Evolutionary conservation across 108 stramenopile genomes (phyloP), one percentile per base, ranked within the genome.

Genomic region (Aureococcus anophagefferens): DNA sequence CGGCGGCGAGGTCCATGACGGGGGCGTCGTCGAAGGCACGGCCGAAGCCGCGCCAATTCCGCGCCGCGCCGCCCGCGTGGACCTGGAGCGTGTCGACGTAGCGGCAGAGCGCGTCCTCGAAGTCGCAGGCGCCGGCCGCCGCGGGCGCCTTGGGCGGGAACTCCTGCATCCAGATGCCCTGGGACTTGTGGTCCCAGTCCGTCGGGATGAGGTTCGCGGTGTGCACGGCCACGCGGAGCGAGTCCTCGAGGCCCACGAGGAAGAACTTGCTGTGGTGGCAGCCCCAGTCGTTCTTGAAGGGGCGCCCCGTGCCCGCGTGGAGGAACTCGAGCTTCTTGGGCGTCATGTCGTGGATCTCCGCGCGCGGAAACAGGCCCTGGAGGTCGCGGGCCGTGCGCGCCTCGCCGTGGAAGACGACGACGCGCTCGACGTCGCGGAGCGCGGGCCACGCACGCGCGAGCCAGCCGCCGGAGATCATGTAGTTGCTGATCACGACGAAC

Each of bases 231-330:
- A 92, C 83, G 28, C 91, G 85, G 46, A 89, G 69, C 18, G 79
- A 68, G 33, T 79, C 74, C 5, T 78, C 69, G 73, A 80, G 89
- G 18, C 88, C 87, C 16, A 90, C 65, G 29, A 92, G 69, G 62
- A 89, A 84, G 76, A 89, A 73, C 75, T 91, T 91, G 62, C 88
- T 89, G 68, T 91, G 91, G 74, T 91, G 91, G 40, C 80, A 76
- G 28, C 91, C 89, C 37, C 80, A 76, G 68, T 69, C 59, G 35
- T 34, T 29, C 68, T 59, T 29, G 32, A 21, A 40, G 18, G 63
- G 30, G 25, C 3, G 25, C 29, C 30, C 21, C 18, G 64, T 16
- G 7, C 46, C 79, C 36, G 72, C 64, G 25, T 81, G 68, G 63
- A 5, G 32, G 14, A 36, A 46, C 17, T 15, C 0, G 28, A 85